Percentiles rank a stretch among this genome's conserved stretches.
Evolutionary conservation across 208 protist species (phyloP).

Genomic region (Crithidia fasciculata): DNA sequence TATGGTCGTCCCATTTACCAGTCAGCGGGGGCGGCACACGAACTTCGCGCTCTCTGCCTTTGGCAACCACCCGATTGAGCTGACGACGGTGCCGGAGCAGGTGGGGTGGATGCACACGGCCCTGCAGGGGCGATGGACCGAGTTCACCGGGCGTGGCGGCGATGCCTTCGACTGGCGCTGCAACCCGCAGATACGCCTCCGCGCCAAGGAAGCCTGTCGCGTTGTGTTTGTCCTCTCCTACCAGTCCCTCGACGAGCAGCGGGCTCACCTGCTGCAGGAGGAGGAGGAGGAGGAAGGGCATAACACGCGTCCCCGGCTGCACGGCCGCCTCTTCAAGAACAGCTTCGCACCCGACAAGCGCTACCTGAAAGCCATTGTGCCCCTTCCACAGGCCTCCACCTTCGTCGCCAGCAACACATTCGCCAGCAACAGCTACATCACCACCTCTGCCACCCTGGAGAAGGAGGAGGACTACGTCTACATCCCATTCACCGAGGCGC

Average conservation of each 20-base stretch:
- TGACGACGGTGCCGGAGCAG: constrained; percentile 85
- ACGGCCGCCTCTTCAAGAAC: constrained; percentile 88
- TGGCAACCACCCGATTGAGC: constrained; percentile 76
- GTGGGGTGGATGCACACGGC: constrained; percentile 88
- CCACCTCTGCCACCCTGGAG: constrained; percentile 68
- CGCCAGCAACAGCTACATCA: constrained; percentile 90
- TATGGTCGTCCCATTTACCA: constrained; percentile 90
- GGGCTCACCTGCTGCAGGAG: constrained; percentile 35
- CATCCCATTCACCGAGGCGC: constrained; percentile 88
- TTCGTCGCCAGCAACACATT: constrained; percentile 90
- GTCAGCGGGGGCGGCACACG: constrained; percentile 80
- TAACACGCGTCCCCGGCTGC: constrained; percentile 78
- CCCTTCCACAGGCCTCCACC: constrained; percentile 84
- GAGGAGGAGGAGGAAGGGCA: constrained; percentile 78
- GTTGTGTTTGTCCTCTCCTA: constrained; percentile 90
- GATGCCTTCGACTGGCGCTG: constrained; percentile 91
- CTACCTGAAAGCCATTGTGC: constrained; percentile 87
- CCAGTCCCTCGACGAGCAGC: constrained; percentile 71
- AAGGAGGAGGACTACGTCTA: constrained; percentile 80
- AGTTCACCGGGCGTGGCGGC: constrained; percentile 82
- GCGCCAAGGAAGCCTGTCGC: constrained; percentile 69
- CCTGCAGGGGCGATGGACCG: constrained; percentile 81
- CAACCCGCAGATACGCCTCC: constrained; percentile 81
- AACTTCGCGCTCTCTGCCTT: constrained; percentile 89
- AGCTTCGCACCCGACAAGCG: constrained; percentile 76